Evolutionary conservation across 371 early-diverging fungal genomes (phyloP).

Genomic region (Rhizopus microsporus): DNA sequence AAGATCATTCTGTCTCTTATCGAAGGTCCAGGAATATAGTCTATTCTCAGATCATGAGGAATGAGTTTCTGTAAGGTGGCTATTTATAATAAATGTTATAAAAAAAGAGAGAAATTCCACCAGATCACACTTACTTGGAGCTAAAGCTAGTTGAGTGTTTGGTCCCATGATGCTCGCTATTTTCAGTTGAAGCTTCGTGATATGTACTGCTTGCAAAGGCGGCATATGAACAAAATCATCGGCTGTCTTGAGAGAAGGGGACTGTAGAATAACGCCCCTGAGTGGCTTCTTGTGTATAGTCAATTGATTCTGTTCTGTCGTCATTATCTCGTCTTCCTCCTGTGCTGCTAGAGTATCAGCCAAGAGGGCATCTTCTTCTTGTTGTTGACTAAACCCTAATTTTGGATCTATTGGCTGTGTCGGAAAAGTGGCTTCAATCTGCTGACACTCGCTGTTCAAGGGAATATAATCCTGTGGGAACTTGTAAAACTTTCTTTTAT

Average conservation of each 20-base stretch:
- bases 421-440: no score
- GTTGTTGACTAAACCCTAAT: not conserved
- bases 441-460: no score
- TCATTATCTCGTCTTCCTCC: not conserved
- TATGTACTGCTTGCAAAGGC: conserved; percentile 42
- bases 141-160: conserved; percentile 12
- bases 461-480: not conserved
- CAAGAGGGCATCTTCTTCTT: not conserved
- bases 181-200: conserved; percentile 41
- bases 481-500: not conserved
- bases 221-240: conserved; percentile 40
- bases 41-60: conserved; percentile 49
- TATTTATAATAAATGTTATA: not conserved
- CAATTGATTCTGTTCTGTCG: conserved; percentile 3
- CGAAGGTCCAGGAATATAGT: conserved; percentile 32
- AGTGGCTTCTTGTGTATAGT: conserved; percentile 22
- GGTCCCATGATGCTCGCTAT: conserved; percentile 32
- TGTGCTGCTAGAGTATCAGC: not conserved
- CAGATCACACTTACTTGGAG: conserved; percentile 37
- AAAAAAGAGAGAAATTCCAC: not conserved
- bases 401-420: no score
- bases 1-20: conserved; percentile 47
- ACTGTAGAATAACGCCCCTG: conserved; percentile 22
- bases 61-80: conserved; percentile 42
- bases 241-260: conserved; percentile 30